These are phyloP conservation scores for Hondaea fermentalgiana DNA, from an alignment of 108 stramenopile species.

Conservation along the genomic window DNA sequence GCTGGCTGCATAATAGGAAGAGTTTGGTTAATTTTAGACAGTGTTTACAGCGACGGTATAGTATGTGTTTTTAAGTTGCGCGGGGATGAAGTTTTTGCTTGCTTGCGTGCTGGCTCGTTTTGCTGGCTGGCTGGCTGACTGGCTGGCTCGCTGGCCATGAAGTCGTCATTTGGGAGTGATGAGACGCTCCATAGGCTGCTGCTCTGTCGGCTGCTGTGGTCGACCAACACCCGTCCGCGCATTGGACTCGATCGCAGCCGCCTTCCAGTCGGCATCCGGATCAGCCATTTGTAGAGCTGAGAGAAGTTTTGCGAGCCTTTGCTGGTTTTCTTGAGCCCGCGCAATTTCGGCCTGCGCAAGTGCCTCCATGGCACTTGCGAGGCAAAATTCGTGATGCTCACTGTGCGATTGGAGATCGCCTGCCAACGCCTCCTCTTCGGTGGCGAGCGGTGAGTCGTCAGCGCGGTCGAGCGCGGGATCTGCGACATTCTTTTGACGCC, in stretches of 20 bases:
- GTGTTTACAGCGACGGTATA: too few relatives aligned
- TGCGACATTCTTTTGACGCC: neutral
- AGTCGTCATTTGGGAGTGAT: too few relatives aligned
- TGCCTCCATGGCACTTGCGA: neutral
- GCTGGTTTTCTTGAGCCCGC: neutral
- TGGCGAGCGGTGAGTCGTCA: neutral
- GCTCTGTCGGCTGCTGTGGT: neutral
- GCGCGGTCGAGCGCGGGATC: neutral
- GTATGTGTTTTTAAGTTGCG: too few relatives aligned
- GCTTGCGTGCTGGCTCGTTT: too few relatives aligned
- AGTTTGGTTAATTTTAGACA: too few relatives aligned
- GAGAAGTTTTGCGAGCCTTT: neutral
- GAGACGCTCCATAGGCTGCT: neutral
- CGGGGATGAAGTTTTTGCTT: too few relatives aligned
- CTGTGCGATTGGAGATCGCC: neutral
- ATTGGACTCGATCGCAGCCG: neutral
- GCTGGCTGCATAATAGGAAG: too few relatives aligned
- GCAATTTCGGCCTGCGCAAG: neutral
- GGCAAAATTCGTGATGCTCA: neutral
- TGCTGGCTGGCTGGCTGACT: too few relatives aligned
- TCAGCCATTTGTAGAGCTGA: neutral
- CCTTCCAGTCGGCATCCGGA: neutral
- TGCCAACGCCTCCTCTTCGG: neutral
- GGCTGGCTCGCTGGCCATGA: too few relatives aligned
- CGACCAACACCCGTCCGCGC: neutral